Evolutionary conservation across 805 yeast species (phyloP).

Genomic region (Zygosaccharomyces lentus): DNA sequence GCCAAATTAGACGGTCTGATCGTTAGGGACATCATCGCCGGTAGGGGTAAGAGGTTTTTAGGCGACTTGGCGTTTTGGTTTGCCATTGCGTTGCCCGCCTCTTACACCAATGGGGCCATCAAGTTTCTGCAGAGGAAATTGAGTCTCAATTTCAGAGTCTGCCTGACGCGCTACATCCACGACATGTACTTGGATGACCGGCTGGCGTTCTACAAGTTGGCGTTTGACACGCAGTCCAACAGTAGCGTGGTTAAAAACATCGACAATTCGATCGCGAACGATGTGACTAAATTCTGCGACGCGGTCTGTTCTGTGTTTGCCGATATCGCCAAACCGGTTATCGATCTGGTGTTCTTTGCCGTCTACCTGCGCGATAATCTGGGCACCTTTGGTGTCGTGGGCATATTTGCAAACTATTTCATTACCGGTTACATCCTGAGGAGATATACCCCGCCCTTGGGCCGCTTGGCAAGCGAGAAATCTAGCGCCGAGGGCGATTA

Average conservation of each 20-base stretch:
- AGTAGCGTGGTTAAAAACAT: conserved; percentile 55
- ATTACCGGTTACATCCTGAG: conserved; percentile 73
- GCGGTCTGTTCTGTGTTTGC: conserved; percentile 81
- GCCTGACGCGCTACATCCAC: conserved; percentile 78
- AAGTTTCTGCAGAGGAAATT: conserved; percentile 71
- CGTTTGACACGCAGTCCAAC: conserved; percentile 49
- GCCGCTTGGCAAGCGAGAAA: conserved; percentile 63
- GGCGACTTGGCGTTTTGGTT: conserved; percentile 84
- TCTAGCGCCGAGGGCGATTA: conserved; percentile 85
- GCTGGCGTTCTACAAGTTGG: conserved; percentile 77
- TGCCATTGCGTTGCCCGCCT: conserved; percentile 85
- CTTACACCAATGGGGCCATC: conserved; percentile 87
- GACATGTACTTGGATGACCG: conserved; percentile 80
- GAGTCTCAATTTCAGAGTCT: conserved; percentile 79
- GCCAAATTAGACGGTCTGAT: conserved; percentile 91
- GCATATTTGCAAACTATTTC: conserved; percentile 76
- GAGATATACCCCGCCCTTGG: conserved; percentile 78
- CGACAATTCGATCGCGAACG: conserved; percentile 79
- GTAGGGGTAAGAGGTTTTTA: conserved; percentile 67
- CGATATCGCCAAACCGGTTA: conserved; percentile 85
- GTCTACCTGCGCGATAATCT: conserved; percentile 78
- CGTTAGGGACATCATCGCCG: conserved; percentile 81
- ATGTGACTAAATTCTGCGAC: conserved; percentile 73
- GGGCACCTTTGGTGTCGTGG: conserved; percentile 81
- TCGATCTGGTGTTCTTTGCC: conserved; percentile 80